Evolutionary conservation across 163 green algal genomes (phyloP), one percentile per base, ranked within the genome.

Genomic region (Scenedesmus sp.): DNA sequence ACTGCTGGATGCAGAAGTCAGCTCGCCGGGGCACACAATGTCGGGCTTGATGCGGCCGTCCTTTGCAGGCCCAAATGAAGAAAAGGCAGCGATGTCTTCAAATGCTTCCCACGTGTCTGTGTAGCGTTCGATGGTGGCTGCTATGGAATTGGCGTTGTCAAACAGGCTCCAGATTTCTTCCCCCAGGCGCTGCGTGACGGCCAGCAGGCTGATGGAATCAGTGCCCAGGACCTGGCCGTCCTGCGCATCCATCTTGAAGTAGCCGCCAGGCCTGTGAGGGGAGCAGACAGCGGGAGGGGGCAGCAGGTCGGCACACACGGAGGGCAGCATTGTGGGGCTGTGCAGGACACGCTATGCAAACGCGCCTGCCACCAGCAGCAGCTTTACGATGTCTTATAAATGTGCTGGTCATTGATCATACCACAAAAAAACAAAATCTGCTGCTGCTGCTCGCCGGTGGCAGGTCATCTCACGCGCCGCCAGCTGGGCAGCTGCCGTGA

Each of bases 21-120:
- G 98, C 97, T 42, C 96, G 95, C 97, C 97, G 12, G 97, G 97
- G 0, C 96, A 96, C 7, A 98, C 93, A 15, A 99, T 88, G 90
- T 99, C 98, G n/a, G 98, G 98, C 91, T 99, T 99, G 88, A 99
- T 97, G 40, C 98, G 94, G 33, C 94, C 95, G 87, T 99, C 98
- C 7, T 84, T 42, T 3, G 97, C 97, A 56, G 97, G 96, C 0
- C 95, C 97, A 13, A 97, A 96, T 9, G 94, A 97, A 6, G 94
- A 97, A 93, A 98, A 99, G 16, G 88, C 68, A 0, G 98, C 97
- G 70, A 99, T 94, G 93, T 96, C 96, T 26, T 98, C 95, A 65
- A 94, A 98, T 44, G 94, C 88, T 43, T 90, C 53, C 53, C 70
- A 53, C 16, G 46, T 79, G 1, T 78, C 26, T 78, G 51, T 37